Evolutionary conservation across 176 grass and related monocot genomes (phyloP), one percentile per base, ranked within the genome.

Genomic region (Thalia dealbata): DNA sequence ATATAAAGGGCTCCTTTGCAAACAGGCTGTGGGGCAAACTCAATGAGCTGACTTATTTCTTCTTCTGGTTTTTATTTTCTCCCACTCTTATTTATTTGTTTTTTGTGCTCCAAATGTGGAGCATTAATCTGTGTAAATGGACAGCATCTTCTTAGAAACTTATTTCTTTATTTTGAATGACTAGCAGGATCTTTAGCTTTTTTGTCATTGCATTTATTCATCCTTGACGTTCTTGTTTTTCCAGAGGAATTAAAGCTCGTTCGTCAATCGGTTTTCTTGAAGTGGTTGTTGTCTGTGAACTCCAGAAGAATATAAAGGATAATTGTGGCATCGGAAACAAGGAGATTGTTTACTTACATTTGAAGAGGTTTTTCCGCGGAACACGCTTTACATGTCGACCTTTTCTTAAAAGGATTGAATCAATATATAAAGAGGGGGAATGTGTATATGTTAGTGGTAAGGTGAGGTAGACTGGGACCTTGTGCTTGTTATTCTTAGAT

Each of bases 391-490:
- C 87, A 35, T 78, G 68, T 70, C 78, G 80, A 28, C 48, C 52
- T 84, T 84, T 90, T 88, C 87, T 97, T 76, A 83, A 79, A 54
- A 79, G 64, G 77, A 84, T 97, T 7, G 75, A 89, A 71, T 91
- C 87, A 65, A 90, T 88, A 58, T 87, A 92, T 78, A 90, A 63
- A 69, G 78, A 97, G 70, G 93, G 93, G 60, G 93, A 88, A 86
- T 78, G 79, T 71, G 89, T 90, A 69, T 84, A 90, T 88, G 85
- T 92, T 78, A 97, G 87, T 71, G 93, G 93, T 86, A 92, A 92
- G 87, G 93, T 97, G 78, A 81, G 93, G 89, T 76, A 79, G 61
- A 11, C 52, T 67, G 14, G 29, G 2, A 30, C 54, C 6, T 27
- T 12, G 3, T 67, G 10, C 24, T 54, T 35, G 10, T 23, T 15